Percentiles rank a stretch among this genome's conserved stretches.
Evolutionary conservation across 1,284 basidiomycete genomes (phyloP).

Genomic region (Paramarasmius palmivorus): DNA sequence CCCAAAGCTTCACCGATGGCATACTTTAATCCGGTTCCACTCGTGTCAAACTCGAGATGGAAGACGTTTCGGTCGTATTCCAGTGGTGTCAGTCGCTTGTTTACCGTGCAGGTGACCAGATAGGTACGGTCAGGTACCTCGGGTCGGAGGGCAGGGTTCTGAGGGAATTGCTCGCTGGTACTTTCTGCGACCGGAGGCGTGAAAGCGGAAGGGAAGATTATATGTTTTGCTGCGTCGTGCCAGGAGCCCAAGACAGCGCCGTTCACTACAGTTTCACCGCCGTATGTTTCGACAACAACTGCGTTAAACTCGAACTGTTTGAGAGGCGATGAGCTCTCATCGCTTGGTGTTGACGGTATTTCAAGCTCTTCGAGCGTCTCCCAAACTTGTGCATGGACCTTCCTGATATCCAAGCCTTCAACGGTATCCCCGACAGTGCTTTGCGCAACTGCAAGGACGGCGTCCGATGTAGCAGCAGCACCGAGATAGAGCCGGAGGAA

Average conservation of each 20-base stretch:
- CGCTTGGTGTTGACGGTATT: constrained; percentile 26
- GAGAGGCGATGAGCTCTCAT: constrained; percentile 34
- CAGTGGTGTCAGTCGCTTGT: constrained; percentile 89
- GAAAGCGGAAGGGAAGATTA: constrained; percentile 86
- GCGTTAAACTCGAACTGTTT: constrained; percentile 72
- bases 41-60: constrained; percentile 95
- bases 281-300: constrained; percentile 58
- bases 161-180: constrained; percentile 50
- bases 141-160: constrained; percentile 77
- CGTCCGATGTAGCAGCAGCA: constrained; percentile 49
- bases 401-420: constrained; percentile 43
- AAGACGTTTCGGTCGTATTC: constrained; percentile 99
- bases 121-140: constrained; percentile 90
- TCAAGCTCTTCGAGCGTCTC: constrained; percentile 53
- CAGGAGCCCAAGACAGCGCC: constrained; percentile 70
- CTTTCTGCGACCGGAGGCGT: constrained; percentile 44
- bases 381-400: constrained; percentile 58
- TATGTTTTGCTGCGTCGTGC: constrained; percentile 88
- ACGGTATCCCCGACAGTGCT: constrained; percentile 41
- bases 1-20: constrained; percentile 96
- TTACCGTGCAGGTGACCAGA: constrained; percentile 92
- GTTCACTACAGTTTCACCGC: constrained; percentile 56
- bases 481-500: constrained; percentile 77
- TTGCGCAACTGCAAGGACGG: constrained; percentile 52
- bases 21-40: constrained; percentile 93